Evolutionary conservation across 2,329 filamentous ascomycete species (phyloP).

Genomic region (Fusarium tricinctum): DNA sequence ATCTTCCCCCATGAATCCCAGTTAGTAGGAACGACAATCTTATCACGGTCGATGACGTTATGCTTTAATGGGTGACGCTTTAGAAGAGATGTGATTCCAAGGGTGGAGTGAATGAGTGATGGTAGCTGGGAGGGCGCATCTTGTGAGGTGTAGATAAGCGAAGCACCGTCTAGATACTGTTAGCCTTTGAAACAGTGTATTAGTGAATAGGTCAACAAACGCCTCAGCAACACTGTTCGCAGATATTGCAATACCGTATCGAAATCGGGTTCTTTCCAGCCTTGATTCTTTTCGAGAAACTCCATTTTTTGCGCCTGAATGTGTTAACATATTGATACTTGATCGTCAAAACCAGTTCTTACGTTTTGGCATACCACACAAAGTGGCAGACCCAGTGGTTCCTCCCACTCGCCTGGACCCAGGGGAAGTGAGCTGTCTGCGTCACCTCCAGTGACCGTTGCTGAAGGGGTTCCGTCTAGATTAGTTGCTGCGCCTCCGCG

Average conservation of each 20-base stretch:
- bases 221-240: conserved; percentile 87
- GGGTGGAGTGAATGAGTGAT: conserved; percentile 84
- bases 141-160: conserved; percentile 86
- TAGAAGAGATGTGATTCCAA: conserved; percentile 87
- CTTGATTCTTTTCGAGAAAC: conserved; percentile 85
- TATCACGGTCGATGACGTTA: conserved; percentile 93
- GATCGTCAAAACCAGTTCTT: conserved; percentile 51
- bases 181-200: conserved; percentile 28
- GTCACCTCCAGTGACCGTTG: conserved; percentile 67
- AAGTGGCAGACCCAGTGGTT: conserved; percentile 86
- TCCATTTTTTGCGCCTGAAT: conserved; percentile 88
- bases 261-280: conserved; percentile 97
- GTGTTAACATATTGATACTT: conserved; percentile 42
- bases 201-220: conserved; percentile 59
- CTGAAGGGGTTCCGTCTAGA: conserved; percentile 71
- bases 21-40: conserved; percentile 93
- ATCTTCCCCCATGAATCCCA: conserved; percentile 99
- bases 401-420: conserved; percentile 93
- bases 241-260: conserved; percentile 95
- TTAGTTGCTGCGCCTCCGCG: conserved; percentile 73
- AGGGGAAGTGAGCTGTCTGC: conserved; percentile 80
- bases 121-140: conserved; percentile 82
- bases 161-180: conserved; percentile 76
- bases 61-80: conserved; percentile 85
- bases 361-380: conserved; percentile 98